phyloP scores from a whole-genome alignment of 345 rosid genomes.

The Erucastrum elatum region DNA sequence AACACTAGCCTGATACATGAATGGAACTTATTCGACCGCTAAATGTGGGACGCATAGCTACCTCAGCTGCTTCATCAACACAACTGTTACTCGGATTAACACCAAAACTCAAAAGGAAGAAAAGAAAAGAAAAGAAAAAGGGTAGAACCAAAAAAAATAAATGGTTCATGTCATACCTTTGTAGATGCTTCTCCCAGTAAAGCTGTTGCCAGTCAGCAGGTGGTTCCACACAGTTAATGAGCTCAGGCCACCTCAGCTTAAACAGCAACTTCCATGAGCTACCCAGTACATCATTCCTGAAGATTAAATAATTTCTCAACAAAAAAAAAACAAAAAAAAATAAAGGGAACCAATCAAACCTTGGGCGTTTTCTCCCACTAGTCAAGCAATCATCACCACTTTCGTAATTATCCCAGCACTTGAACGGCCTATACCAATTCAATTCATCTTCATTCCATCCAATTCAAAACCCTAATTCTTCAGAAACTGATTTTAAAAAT shows the following conservation, averaged over 20 bases:
- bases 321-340: background rate
- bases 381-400: conserved; percentile 36
- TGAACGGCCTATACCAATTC: conserved; percentile 58
- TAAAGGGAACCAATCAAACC: conserved; percentile 39
- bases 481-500: background rate
- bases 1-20: conserved; percentile 56
- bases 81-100: conserved; percentile 59
- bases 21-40: conserved; percentile 54
- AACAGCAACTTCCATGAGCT: conserved; percentile 61
- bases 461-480: background rate
- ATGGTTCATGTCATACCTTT: conserved; percentile 46
- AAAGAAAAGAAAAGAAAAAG: background rate
- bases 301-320: background rate
- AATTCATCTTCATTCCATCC: background rate
- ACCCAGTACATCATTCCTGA: conserved; percentile 53
- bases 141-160: background rate
- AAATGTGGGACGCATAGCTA: conserved; percentile 69
- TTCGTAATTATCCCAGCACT: conserved; percentile 48
- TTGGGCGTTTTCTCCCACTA: conserved; percentile 61
- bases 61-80: conserved; percentile 80
- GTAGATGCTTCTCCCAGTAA: conserved; percentile 87
- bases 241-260: conserved; percentile 68
- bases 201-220: conserved; percentile 67
- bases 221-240: conserved; percentile 27
- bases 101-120: conserved; percentile 2